Evolutionary conservation across 805 yeast genomes (phyloP), one percentile per base, ranked within the genome.

Genomic region (Saccharomycopsis sp.): DNA sequence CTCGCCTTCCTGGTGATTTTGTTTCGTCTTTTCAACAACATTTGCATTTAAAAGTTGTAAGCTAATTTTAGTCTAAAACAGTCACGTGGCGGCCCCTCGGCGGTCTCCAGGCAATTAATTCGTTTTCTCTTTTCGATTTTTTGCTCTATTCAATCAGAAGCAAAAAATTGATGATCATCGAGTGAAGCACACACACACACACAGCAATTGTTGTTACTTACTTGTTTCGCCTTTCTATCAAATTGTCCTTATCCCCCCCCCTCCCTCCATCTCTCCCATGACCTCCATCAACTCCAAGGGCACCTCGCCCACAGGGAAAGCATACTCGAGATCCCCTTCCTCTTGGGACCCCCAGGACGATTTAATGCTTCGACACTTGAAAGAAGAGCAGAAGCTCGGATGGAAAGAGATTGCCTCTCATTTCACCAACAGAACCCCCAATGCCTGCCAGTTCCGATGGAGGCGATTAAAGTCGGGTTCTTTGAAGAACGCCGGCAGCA

Each of bases 391-490:
- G 56, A 82, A 81, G 56, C 67, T 84, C 51, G 95, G 95, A 1
- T 85, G 95, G 95, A 77, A 85, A 58, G 94, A 85, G 50, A 84
- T 85, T 37, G 78, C 92, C 1, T 68, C 77, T 25, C 82, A 80
- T 53, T 85, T 85, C 58, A 69, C 75, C 32, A 80, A 80, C 56
- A 65, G 95, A 55, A 85, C 95, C 2, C 87, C 94, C 29, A 85
- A 83, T 55, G 94, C 94, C 2, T 83, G 94, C 53, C 94, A 83
- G 61, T 83, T 83, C 55, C 72, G 95, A 51, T 85, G 95, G 95
- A 71, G 95, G 58, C 62, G 95, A 48, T 62, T 77, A 35, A 73
- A 64, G 52, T 57, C 64, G 9, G 69, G 71, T 6, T 60, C 67
- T 15, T 50, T 65, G 30, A 57, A 66, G 21, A 39, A 53, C 17